Evolutionary conservation across 176 grass and related monocot genomes (phyloP).

Genomic region (Eleusine coracana): DNA sequence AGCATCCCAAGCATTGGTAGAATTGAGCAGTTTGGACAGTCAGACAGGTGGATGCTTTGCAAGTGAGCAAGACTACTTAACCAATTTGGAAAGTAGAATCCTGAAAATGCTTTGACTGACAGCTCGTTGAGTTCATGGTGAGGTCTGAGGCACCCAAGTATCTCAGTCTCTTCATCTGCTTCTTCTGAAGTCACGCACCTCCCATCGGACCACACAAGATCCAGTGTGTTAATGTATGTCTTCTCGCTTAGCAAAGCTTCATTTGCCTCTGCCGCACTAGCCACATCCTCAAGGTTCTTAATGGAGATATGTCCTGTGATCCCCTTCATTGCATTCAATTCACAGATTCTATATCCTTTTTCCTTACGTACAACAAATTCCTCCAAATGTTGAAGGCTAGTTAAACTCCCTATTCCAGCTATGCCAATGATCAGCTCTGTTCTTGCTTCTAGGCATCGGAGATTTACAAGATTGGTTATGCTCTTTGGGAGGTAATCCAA

Average conservation of each 20-base stretch:
- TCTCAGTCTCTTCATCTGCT: conserved; percentile 26
- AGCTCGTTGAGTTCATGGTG: conserved; percentile 64
- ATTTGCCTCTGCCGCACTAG: conserved; percentile 48
- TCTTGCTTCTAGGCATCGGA: conserved; percentile 62
- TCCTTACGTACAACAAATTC: conserved; percentile 62
- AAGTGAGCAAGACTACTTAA: conserved; percentile 54
- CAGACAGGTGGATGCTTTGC: conserved; percentile 68
- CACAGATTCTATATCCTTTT: conserved; percentile 61
- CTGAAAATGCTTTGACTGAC: conserved; percentile 54
- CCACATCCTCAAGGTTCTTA: conserved; percentile 60
- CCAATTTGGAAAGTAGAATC: conserved; percentile 65
- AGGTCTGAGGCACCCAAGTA: conserved; percentile 60
- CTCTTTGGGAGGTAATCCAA: conserved; percentile 51
- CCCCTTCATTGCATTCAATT: conserved; percentile 55
- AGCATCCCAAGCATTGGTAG: conserved; percentile 67
- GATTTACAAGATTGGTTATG: conserved; percentile 64
- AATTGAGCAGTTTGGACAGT: conserved; percentile 53
- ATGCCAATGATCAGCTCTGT: conserved; percentile 48
- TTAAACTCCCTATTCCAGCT: conserved; percentile 58
- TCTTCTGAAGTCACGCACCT: conserved; percentile 36
- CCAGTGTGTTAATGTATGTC: conserved; percentile 43
- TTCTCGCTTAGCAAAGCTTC: conserved; percentile 58
- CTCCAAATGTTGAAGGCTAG: conserved; percentile 64
- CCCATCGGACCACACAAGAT: conserved; percentile 60
- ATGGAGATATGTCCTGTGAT: conserved; percentile 58